Evolutionary conservation across 768 basidiomycete genomes (phyloP).

Genomic region (Chalciporus pseudorubinellus): DNA sequence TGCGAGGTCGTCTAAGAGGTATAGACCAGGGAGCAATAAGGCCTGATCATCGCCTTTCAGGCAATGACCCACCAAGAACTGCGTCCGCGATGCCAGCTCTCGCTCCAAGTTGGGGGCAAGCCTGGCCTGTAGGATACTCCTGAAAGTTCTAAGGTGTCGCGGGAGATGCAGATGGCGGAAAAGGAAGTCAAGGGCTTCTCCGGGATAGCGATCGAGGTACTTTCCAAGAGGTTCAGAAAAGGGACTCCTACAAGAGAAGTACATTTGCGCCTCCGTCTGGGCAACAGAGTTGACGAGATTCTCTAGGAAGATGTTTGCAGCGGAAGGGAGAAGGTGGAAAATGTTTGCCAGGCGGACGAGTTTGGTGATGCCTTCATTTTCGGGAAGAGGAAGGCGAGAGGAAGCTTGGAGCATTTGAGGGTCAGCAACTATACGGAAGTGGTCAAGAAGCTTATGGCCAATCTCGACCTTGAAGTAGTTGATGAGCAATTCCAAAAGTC

Average conservation of each 20-base stretch:
- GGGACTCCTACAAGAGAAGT: constrained; percentile 84
- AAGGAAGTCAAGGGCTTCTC: constrained; percentile 83
- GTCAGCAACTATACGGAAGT: constrained; percentile 91
- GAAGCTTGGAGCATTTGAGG: constrained; percentile 80
- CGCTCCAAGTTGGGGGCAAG: constrained; percentile 74
- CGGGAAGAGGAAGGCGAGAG: constrained; percentile 73
- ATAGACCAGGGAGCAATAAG: constrained; percentile 65
- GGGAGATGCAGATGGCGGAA: constrained; percentile 74
- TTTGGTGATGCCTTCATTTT: constrained; percentile 90
- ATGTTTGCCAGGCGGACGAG: constrained; percentile 95
- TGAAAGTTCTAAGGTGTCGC: constrained; percentile 76
- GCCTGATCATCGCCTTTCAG: constrained; percentile 48
- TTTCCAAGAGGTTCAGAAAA: constrained; percentile 91
- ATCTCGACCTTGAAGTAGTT: constrained; percentile 99
- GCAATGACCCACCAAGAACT: constrained; percentile 49
- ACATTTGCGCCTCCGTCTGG: constrained; percentile 87
- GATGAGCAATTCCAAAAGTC: constrained; percentile 88
- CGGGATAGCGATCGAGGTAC: constrained; percentile 88
- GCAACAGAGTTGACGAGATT: constrained; percentile 85
- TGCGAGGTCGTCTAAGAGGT: constrained; percentile 75
- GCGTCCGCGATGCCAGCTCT: constrained; percentile 62
- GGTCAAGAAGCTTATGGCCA: constrained; percentile 93
- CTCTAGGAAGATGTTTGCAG: constrained; percentile 89
- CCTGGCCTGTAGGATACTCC: constrained; percentile 77
- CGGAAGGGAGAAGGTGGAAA: constrained; percentile 92